Evolutionary conservation across 202 grass and related monocot species (phyloP), one percentile per base, ranked within the genome.

Genomic region (Setaria viridis): DNA sequence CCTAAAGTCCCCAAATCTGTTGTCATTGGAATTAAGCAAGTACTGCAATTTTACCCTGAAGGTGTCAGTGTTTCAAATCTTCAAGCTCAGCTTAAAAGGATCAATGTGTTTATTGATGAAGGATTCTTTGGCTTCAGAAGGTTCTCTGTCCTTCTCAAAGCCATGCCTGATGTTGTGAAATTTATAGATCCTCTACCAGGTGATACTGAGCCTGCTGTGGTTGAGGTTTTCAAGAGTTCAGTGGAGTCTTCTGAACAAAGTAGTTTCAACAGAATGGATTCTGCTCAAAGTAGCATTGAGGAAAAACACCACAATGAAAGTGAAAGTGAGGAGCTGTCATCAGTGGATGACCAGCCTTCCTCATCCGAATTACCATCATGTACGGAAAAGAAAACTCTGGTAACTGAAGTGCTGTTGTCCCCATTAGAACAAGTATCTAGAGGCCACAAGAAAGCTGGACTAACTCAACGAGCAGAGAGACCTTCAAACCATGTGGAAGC

Each of bases 91-190:
- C 90, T 99, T 68, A 77, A 7, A 70, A 88, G 19, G 50, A 91
- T 67, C 21, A 88, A 95, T 35, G 56, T 95, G 34, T 17, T 0
- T 76, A 19, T 96, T 21, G 72, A 89, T 56, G 45, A 55, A 70
- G 67, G 74, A 46, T 74, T 86, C 5, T 93, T 70, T 77, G 91
- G 90, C 73, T 84, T 78, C 69, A 79, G 53, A 47, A 96, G 81
- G 60, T 90, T 99, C 50, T 93, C 87, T 16, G 29, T 64, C 33
- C 69, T 99, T 71, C 85, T 99, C 70, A 13, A 33, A 49, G 84
- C 93, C 7, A 77, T 94, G 82, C 84, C 90, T 67, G 74, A 80
- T 87, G 65, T 82, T 84, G 51, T 96, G 37, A 82, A 87, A 82
- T 67, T 91, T 55, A 46, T 88, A 58, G 80, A 85, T 33, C 85